These are phyloP conservation scores for Melampsora americana DNA, from an alignment of 1,284 basidiomycete species.

Conservation along the genomic window DNA sequence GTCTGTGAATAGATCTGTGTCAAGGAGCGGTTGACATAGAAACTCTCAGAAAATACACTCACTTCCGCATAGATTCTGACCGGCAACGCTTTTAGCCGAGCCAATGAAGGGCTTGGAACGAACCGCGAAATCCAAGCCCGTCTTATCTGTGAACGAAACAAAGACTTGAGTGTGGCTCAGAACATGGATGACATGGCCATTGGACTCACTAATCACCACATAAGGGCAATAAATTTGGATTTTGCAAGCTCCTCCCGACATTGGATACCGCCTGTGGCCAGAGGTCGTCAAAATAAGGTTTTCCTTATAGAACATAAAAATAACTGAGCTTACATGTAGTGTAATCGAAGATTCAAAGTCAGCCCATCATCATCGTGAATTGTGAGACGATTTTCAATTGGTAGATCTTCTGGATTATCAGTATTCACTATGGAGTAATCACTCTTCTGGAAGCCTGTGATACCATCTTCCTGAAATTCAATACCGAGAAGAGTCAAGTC, in stretches of 20 bases:
- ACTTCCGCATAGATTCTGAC: conserved; percentile 60
- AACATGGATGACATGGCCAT: background rate
- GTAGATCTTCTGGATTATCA: conserved; percentile 44
- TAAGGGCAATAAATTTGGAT: conserved; percentile 94
- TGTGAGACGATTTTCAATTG: conserved; percentile 36
- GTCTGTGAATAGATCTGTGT: conserved; percentile 56
- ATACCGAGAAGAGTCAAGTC: conserved; percentile 91
- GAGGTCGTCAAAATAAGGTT: background rate
- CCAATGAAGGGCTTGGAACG: conserved; percentile 72
- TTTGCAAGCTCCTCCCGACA: conserved; percentile 96
- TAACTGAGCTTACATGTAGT: conserved; percentile 25
- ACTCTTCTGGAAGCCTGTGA: conserved; percentile 57
- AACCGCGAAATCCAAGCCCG: conserved; percentile 76
- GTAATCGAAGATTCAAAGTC: conserved; percentile 28
- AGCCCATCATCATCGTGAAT: conserved; percentile 40
- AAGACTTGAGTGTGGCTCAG: background rate
- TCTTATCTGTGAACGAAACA: conserved; percentile 64
- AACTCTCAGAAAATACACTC: conserved; percentile 46
- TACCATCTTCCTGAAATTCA: conserved; percentile 82
- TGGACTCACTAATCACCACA: conserved; percentile 65
- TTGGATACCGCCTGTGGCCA: conserved; percentile 61
- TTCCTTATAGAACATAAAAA: conserved; percentile 58
- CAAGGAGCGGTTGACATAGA: conserved; percentile 3
- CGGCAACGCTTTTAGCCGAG: conserved; percentile 76
- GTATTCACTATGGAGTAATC: conserved; percentile 43